Conservation (phyloP, 352 stramenopile genomes). For the Pythium biforme region DNA sequence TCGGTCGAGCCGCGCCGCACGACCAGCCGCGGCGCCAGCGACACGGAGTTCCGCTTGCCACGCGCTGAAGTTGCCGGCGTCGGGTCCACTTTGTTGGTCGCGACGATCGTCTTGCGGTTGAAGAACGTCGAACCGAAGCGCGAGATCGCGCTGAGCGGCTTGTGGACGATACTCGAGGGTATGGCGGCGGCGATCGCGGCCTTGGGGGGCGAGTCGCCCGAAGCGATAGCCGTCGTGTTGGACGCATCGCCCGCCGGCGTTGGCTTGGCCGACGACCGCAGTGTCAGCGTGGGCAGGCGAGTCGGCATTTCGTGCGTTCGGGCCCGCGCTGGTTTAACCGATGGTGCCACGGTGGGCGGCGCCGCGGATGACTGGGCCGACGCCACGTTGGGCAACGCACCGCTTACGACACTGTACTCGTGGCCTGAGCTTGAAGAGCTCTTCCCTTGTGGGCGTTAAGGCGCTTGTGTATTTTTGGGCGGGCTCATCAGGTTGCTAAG, state of each 20-base stretch:
- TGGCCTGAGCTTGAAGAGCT: too few species aligned
- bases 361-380: background rate
- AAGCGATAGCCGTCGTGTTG: background rate
- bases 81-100: background rate
- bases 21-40: background rate
- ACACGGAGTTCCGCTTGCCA: background rate
- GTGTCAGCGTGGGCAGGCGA: conserved; percentile 10
- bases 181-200: background rate
- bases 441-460: too few species aligned
- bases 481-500: background rate
- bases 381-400: background rate
- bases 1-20: conserved; percentile 10
- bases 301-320: conserved; percentile 6
- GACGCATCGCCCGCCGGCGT: background rate
- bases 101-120: conserved; percentile 15
- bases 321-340: too few species aligned
- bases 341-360: background rate
- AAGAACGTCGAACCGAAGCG: conserved; percentile 20
- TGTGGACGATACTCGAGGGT: conserved; percentile 13
- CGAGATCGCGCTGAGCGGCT: conserved; percentile 15
- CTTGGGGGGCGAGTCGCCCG: background rate
- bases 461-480: conserved; percentile 2
- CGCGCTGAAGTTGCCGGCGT: background rate
- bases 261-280: conserved; percentile 1
- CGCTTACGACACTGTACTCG: too few species aligned